Evolutionary conservation across 768 basidiomycete species (phyloP).

Genomic region (Lactarius sanguifluus): DNA sequence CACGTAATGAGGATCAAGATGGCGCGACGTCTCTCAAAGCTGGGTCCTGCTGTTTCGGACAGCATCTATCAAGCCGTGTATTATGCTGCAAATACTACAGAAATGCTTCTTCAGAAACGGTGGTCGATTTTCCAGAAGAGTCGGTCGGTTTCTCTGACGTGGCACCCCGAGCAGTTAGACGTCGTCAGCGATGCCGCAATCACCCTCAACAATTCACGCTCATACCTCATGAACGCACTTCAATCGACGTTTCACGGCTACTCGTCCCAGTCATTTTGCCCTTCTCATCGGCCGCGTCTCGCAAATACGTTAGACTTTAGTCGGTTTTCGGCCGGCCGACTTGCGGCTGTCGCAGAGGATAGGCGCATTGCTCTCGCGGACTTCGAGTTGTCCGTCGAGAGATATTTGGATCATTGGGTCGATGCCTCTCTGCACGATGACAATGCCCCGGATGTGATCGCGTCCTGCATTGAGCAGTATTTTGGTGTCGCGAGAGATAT

Average conservation of each 20-base stretch:
- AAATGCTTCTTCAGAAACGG: neutral
- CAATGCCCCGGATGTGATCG: neutral
- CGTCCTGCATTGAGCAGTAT: neutral
- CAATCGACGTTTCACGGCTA: neutral
- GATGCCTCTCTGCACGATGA: neutral
- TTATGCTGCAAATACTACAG: neutral
- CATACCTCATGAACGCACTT: neutral
- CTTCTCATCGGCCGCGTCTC: neutral
- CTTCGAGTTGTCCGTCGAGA: neutral
- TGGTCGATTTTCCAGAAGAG: neutral
- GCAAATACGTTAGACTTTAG: neutral
- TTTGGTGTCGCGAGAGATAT: neutral
- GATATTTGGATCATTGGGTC: neutral
- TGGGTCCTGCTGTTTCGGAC: neutral
- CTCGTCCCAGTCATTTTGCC: neutral
- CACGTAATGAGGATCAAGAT: neutral
- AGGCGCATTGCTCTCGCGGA: neutral
- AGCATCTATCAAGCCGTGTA: neutral
- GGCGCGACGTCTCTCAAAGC: neutral
- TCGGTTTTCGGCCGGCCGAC: neutral
- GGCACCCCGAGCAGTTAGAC: neutral
- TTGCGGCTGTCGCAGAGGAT: neutral
- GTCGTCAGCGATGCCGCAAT: neutral
- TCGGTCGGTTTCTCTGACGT: neutral
- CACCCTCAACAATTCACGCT: neutral